A percentile compares a stretch with the other conserved stretches of the same genome.
Evolutionary conservation across 164 flowering plant genomes (phyloP).

Genomic region (Hamamelis virginiana): DNA sequence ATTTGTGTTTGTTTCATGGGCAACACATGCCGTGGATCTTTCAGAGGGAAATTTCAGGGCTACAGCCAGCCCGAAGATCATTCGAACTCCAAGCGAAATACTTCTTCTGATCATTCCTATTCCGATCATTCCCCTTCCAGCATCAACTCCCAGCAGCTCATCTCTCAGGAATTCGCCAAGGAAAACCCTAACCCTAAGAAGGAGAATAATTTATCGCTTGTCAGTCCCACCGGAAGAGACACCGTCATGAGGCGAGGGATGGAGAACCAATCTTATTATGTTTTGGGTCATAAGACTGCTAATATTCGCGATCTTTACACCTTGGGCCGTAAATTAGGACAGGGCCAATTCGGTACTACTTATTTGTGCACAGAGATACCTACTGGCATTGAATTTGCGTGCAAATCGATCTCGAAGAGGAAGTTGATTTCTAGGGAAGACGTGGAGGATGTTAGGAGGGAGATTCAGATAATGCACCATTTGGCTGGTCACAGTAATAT

Average conservation of each 20-base stretch:
- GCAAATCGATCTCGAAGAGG: slow-evolving; percentile 87
- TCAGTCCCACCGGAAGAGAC: slow-evolving; percentile 38
- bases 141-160: slow-evolving; percentile 32
- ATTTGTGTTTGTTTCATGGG: slow-evolving; percentile 75
- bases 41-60: slow-evolving; percentile 65
- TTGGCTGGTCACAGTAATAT: slow-evolving; percentile 81
- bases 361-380: slow-evolving; percentile 64
- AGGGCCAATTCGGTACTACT: slow-evolving; percentile 93
- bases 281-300: slow-evolving; percentile 79
- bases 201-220: slow-evolving; percentile 12
- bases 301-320: slow-evolving; percentile 83
- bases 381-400: slow-evolving; percentile 71
- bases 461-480: slow-evolving; percentile 96
- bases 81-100: slow-evolving; percentile 37
- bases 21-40: slow-evolving; percentile 97
- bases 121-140: slow-evolving; percentile 37
- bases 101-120: slow-evolving; percentile 36
- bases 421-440: slow-evolving; percentile 83
- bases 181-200: slow-evolving; percentile 31
- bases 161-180: slow-evolving; percentile 41
- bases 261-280: slow-evolving; percentile 64
- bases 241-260: slow-evolving; percentile 57
- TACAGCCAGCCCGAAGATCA: slow-evolving; percentile 54
- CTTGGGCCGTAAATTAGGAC: slow-evolving; percentile 83
- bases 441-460: slow-evolving; percentile 86